Base-by-base conservation (phyloP, 805 yeast genomes). In the Candida boidinii region DNA sequence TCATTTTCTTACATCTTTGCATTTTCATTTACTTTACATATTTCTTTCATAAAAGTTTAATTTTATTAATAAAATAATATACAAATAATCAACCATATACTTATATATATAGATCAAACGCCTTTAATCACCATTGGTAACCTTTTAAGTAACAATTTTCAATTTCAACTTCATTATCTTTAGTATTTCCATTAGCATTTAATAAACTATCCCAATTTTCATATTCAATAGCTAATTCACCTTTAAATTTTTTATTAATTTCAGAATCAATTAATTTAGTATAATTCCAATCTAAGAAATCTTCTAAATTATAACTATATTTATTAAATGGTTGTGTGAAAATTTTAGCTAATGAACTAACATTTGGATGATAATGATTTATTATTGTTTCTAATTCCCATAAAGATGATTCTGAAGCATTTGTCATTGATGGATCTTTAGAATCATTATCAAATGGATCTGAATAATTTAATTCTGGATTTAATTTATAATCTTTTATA, bases 311-410 rank as follows among this genome's bases (percentile, higher is more conserved):
- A 54, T 92, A 92, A 45, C 73, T 73, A 36, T 81, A 77, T 54
- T 92, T 92, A 50, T 79, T 73, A 62, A 87, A 90, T 3, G 96
- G 96, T 57, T 92, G 96, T 14, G 77, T 69, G 51, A 84, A 82
- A 20, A 92, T 83, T 51, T 76, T 79, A 13, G 96, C 96, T 45
- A 92, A 64, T 0, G 96, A 81, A 2, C 96, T 90, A 10, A 92
- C 86, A 48, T 92, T 92, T 12, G 97, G 96, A 59, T 92, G 97
- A 51, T 87, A 90, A 53, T 92, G 98, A 10, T 73, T 58, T 33
- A 46, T 43, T 63, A 79, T 74, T 0, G 94, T 68, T 38, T 82
- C 84, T 36, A 90, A 53, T 56, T 92, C 98, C 98, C 98, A 92
- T 30, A 88, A 57, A 0, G 96, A 88, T 1, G 95, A 83, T 7